phyloP scores from a whole-genome alignment of 2,329 filamentous ascomycete genomes.

The Xylariaceae sp. region DNA sequence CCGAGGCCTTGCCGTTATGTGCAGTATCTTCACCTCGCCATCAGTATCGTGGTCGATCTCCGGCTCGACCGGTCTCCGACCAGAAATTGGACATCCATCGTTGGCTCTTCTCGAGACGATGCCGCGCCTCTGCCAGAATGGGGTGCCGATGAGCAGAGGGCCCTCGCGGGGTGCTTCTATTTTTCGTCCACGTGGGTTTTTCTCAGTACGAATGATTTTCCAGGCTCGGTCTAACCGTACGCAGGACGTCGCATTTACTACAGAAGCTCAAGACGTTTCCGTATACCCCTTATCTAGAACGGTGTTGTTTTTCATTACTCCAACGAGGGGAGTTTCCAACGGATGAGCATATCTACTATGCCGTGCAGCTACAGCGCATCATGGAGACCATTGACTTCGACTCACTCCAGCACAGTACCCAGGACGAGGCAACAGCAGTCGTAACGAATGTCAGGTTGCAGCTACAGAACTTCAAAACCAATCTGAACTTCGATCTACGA shows the following conservation, averaged over 20 bases:
- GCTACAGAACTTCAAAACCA: slow-evolving; percentile 17
- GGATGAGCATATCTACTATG: slow-evolving; percentile 31
- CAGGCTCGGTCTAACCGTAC: not conserved
- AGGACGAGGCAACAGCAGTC: slow-evolving; percentile 24
- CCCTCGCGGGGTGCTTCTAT: slow-evolving; percentile 39
- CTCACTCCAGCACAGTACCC: slow-evolving; percentile 14
- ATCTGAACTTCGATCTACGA: slow-evolving; percentile 16
- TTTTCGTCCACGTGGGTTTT: slow-evolving; percentile 27
- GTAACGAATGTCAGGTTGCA: slow-evolving; percentile 27
- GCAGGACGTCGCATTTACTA: slow-evolving; percentile 30
- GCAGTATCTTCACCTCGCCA: slow-evolving; percentile 6
- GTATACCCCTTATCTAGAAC: slow-evolving; percentile 22
- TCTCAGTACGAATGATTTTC: not conserved
- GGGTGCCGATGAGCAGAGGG: slow-evolving; percentile 34
- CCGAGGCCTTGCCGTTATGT: slow-evolving; percentile 2
- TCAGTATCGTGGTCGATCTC: slow-evolving; percentile 6
- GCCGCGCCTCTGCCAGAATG: too few species aligned
- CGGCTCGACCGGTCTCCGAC: slow-evolving; percentile 2
- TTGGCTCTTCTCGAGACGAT: not conserved
- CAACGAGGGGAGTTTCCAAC: slow-evolving; percentile 27
- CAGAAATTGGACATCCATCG: not conserved
- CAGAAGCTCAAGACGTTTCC: slow-evolving; percentile 30
- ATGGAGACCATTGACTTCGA: slow-evolving; percentile 32
- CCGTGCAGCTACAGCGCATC: slow-evolving; percentile 33
- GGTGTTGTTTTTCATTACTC: slow-evolving; percentile 29